phyloP scores from a whole-genome alignment of 2,329 filamentous ascomycete species.

The Coniochaeta hoffmannii region DNA sequence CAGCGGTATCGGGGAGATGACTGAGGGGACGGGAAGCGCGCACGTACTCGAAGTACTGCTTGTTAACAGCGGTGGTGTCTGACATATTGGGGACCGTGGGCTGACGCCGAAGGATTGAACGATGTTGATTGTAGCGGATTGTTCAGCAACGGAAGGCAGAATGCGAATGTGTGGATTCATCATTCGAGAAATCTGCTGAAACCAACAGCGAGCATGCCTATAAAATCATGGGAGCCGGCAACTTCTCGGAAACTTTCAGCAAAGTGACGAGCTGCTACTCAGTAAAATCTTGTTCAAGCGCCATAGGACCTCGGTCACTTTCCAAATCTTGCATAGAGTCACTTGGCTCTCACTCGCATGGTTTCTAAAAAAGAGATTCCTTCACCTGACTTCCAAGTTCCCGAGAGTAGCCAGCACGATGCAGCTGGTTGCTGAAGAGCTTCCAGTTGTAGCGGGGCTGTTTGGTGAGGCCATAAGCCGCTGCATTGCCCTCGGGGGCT shows the following conservation, averaged over 20 bases:
- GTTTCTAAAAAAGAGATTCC: neutral
- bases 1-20: neutral
- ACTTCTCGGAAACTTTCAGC: neutral
- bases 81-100: slow-evolving; percentile 19
- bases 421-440: no score
- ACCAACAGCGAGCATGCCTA: neutral
- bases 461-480: no score
- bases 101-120: neutral
- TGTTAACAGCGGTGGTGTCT: slow-evolving; percentile 22
- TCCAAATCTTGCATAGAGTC: neutral
- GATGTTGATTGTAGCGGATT: no score
- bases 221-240: neutral
- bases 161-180: neutral
- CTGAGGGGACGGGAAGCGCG: neutral
- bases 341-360: neutral
- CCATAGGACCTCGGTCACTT: neutral
- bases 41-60: slow-evolving; percentile 35
- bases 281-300: neutral
- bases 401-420: no score
- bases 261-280: neutral
- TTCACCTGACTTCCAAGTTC: no score
- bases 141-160: no score
- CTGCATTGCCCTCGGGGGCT: no score
- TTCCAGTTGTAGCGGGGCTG: no score
- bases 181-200: neutral